Evolutionary conservation across 1,284 basidiomycete genomes (phyloP).

Genomic region (Rhizopogon hawkerae): DNA sequence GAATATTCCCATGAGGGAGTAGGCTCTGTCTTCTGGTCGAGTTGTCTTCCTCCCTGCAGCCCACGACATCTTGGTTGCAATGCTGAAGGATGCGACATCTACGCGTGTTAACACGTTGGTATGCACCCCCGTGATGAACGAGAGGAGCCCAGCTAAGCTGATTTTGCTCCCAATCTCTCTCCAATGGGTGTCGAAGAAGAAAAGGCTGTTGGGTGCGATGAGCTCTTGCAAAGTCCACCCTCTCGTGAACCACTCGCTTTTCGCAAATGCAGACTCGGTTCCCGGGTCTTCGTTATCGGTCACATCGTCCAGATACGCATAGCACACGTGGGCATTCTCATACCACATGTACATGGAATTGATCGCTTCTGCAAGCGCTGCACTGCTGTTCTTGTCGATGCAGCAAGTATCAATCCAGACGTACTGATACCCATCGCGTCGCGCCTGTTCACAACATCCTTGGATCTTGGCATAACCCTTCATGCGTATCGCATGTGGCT

Average conservation of each 20-base stretch:
- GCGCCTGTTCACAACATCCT: slow-evolving; percentile 5
- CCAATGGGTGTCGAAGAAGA: slow-evolving; percentile 8
- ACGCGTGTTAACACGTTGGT: not conserved
- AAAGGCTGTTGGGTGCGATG: slow-evolving; percentile 6
- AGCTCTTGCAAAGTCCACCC: slow-evolving; percentile 9
- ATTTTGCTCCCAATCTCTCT: slow-evolving; percentile 5
- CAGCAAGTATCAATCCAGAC: slow-evolving; percentile 10
- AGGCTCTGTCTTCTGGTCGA: slow-evolving; percentile 8
- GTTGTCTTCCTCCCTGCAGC: slow-evolving; percentile 7
- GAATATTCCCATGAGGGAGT: slow-evolving; percentile 11
- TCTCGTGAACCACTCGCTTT: slow-evolving; percentile 7
- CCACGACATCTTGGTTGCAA: slow-evolving; percentile 10
- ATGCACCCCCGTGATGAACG: slow-evolving; percentile 3
- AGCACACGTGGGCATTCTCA: slow-evolving; percentile 4
- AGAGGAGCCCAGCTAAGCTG: not conserved
- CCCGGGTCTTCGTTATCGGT: not conserved
- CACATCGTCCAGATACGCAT: slow-evolving; percentile 8
- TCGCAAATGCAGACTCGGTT: not conserved
- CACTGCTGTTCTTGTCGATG: slow-evolving; percentile 8
- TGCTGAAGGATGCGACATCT: slow-evolving; percentile 2
- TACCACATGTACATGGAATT: slow-evolving; percentile 11
- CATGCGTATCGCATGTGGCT: slow-evolving; percentile 9
- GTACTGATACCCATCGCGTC: slow-evolving; percentile 8
- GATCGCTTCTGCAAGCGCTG: slow-evolving; percentile 7
- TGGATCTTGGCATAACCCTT: slow-evolving; percentile 18